These are phyloP conservation scores for Dothistroma septosporum DNA, from an alignment of 2,329 filamentous ascomycete genomes.

Conservation along the genomic window DNA sequence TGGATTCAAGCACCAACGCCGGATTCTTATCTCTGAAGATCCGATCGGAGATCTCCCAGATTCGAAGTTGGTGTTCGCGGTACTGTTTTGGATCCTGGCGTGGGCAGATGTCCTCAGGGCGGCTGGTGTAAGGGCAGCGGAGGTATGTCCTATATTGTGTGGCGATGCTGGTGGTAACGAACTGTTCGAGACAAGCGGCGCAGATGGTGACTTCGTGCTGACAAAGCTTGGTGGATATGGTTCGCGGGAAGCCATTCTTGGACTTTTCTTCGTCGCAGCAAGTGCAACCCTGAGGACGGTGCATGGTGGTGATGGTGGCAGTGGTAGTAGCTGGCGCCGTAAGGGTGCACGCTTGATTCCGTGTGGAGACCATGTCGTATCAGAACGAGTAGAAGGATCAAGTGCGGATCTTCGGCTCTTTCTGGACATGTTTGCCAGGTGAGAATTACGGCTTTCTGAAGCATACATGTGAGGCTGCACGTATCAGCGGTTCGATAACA, in stretches of 20 bases:
- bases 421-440: background rate
- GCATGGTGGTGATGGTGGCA: background rate
- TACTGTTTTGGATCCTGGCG: background rate
- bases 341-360: background rate
- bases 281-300: background rate
- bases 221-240: background rate
- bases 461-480: background rate
- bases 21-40: background rate
- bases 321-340: background rate
- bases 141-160: background rate
- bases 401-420: background rate
- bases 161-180: background rate
- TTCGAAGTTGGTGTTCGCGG: background rate
- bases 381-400: background rate
- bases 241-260: background rate
- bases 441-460: background rate
- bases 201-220: background rate
- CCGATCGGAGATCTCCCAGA: background rate
- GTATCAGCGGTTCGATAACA: background rate
- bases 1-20: background rate
- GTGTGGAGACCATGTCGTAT: background rate
- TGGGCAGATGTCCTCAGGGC: background rate
- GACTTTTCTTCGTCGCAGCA: background rate
- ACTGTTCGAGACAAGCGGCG: background rate
- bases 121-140: background rate